Evolutionary conservation across 495 filamentous ascomycete genomes (phyloP).

Genomic region (Aspergillus sparsus): DNA sequence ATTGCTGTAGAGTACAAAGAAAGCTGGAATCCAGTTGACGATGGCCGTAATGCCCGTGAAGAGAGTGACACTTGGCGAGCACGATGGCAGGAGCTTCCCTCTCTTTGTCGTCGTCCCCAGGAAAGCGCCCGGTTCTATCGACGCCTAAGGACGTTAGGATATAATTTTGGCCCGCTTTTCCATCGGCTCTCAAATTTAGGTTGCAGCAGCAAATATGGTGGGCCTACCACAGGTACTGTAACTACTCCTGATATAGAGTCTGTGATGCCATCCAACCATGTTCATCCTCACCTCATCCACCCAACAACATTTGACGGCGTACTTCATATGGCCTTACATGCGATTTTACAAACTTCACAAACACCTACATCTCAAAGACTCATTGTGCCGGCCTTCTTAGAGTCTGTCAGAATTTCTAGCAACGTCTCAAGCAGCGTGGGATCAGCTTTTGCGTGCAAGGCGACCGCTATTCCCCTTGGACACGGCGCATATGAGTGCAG

Average conservation of each 20-base stretch:
- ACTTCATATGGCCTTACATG: background rate
- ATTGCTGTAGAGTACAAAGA: background rate
- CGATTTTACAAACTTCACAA: background rate
- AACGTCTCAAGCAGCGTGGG: background rate
- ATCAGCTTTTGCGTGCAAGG: background rate
- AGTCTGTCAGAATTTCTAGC: background rate
- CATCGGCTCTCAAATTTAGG: background rate
- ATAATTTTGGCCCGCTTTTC: background rate
- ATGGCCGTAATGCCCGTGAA: background rate
- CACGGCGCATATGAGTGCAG: background rate
- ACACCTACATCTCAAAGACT: background rate
- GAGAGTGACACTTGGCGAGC: background rate
- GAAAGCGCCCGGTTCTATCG: background rate
- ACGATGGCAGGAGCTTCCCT: background rate
- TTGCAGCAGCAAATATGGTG: background rate
- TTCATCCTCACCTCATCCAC: slow-evolving; percentile 5
- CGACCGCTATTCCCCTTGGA: background rate
- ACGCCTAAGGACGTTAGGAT: background rate
- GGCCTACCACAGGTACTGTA: background rate
- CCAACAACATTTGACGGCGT: slow-evolving; percentile 10
- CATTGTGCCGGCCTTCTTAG: background rate
- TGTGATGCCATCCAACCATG: background rate
- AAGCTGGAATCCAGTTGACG: background rate
- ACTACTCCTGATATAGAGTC: background rate
- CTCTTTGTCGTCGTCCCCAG: background rate